phyloP scores from a whole-genome alignment of 2,329 filamentous ascomycete genomes.

The Cladosporium oxysporum region DNA sequence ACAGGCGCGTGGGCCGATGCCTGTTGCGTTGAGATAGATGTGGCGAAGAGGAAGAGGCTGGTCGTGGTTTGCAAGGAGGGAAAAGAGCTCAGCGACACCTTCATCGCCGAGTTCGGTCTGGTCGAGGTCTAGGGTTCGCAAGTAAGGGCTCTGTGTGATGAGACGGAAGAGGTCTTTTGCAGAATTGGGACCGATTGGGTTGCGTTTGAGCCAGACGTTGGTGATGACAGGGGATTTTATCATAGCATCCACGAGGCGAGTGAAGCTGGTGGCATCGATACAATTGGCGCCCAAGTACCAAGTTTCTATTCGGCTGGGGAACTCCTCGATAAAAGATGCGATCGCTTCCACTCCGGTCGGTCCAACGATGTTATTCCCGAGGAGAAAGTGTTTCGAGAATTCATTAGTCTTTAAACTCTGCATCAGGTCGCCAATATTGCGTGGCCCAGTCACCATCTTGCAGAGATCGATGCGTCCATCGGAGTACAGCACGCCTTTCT shows the following conservation, averaged over 20 bases:
- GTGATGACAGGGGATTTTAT: slow-evolving; percentile 47
- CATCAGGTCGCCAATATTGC: slow-evolving; percentile 54
- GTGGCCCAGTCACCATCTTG: slow-evolving; percentile 57
- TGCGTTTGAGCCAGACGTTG: slow-evolving; percentile 58
- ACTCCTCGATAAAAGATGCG: slow-evolving; percentile 48
- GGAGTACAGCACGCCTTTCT: slow-evolving; percentile 50
- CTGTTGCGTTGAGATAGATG: slow-evolving; percentile 39
- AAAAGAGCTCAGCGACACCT: slow-evolving; percentile 50
- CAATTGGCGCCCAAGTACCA: slow-evolving; percentile 60
- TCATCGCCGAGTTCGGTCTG: slow-evolving; percentile 54
- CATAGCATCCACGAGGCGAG: slow-evolving; percentile 49
- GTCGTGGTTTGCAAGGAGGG: slow-evolving; percentile 27
- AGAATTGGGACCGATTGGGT: slow-evolving; percentile 49
- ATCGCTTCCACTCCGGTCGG: slow-evolving; percentile 51
- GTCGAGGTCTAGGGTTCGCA: slow-evolving; percentile 56
- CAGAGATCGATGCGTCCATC: slow-evolving; percentile 58
- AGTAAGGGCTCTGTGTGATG: slow-evolving; percentile 45
- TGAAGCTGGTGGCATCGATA: slow-evolving; percentile 49
- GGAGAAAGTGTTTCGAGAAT: slow-evolving; percentile 54
- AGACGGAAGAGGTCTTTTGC: slow-evolving; percentile 48
- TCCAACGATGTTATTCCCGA: slow-evolving; percentile 59
- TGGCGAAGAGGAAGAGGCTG: slow-evolving; percentile 31
- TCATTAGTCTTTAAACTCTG: slow-evolving; percentile 50
- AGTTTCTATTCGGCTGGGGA: slow-evolving; percentile 53
- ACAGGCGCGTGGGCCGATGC: slow-evolving; percentile 32